These are phyloP conservation scores for Pseudonectria foliicola DNA, from an alignment of 2,329 filamentous ascomycete species.

Conservation along the genomic window DNA sequence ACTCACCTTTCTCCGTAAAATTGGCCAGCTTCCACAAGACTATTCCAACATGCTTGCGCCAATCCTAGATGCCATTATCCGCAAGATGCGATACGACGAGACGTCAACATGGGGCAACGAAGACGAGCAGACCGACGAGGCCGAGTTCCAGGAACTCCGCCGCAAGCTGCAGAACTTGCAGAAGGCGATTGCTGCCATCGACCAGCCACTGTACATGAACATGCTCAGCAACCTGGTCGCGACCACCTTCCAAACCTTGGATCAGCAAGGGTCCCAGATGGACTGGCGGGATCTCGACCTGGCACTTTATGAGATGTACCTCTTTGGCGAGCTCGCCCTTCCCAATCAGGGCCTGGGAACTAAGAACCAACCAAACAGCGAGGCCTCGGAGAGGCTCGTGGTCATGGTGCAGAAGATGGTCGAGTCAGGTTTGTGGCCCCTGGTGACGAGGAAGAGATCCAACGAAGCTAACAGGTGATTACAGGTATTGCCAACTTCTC, in stretches of 20 bases:
- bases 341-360: slow-evolving; percentile 78
- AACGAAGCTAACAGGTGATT: slow-evolving; percentile 13
- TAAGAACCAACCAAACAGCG: slow-evolving; percentile 74
- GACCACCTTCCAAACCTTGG: slow-evolving; percentile 74
- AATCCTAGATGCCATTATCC: slow-evolving; percentile 84
- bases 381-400: slow-evolving; percentile 73
- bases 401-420: slow-evolving; percentile 97
- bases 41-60: slow-evolving; percentile 80
- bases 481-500: slow-evolving; percentile 75
- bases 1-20: slow-evolving; percentile 80
- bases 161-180: slow-evolving; percentile 86
- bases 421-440: slow-evolving; percentile 65
- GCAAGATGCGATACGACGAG: slow-evolving; percentile 97
- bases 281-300: slow-evolving; percentile 95
- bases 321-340: slow-evolving; percentile 91
- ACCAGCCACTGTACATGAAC: slow-evolving; percentile 82
- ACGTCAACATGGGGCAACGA: slow-evolving; percentile 90
- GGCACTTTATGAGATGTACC: slow-evolving; percentile 88
- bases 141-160: slow-evolving; percentile 91
- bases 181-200: slow-evolving; percentile 83
- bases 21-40: slow-evolving; percentile 62
- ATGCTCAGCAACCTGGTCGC: slow-evolving; percentile 83
- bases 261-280: slow-evolving; percentile 64
- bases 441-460: slow-evolving; percentile 5
- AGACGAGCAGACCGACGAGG: slow-evolving; percentile 92